phyloP scores from a whole-genome alignment of 2,329 filamentous ascomycete genomes.

The Zymoseptoria ardabiliae region DNA sequence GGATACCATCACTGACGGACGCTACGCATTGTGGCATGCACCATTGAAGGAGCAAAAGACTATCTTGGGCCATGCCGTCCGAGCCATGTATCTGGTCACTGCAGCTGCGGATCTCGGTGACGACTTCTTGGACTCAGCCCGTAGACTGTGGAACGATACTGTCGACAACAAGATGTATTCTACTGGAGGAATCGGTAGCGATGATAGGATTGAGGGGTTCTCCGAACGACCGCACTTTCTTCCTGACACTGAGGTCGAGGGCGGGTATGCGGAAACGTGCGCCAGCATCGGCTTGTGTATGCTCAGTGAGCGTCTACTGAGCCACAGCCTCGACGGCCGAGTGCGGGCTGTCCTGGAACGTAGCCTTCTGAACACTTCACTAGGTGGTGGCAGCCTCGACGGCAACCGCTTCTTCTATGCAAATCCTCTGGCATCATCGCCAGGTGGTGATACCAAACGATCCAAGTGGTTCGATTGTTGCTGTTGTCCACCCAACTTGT shows the following conservation, averaged over 20 bases:
- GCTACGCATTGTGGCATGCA: slow-evolving; percentile 1
- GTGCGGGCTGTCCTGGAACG: slow-evolving; percentile 3
- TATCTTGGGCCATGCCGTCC: slow-evolving; percentile 1
- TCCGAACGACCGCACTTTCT: slow-evolving; percentile 2
- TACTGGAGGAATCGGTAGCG: slow-evolving; percentile 3
- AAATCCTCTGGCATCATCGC: background rate
- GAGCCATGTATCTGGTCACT: slow-evolving; percentile 5
- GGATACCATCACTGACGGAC: slow-evolving; percentile 1
- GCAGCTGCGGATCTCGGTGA: slow-evolving; percentile 3
- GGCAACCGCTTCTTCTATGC: slow-evolving; percentile 1
- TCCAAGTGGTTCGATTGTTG: slow-evolving; percentile 1
- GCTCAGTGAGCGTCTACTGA: slow-evolving; percentile 1
- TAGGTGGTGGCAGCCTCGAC: background rate
- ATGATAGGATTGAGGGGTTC: background rate
- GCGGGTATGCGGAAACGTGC: slow-evolving; percentile 4
- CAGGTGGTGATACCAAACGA: background rate
- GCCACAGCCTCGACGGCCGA: background rate
- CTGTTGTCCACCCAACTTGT: slow-evolving; percentile 4
- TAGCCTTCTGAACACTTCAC: slow-evolving; percentile 1
- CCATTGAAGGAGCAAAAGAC: slow-evolving; percentile 2
- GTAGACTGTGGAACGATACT: slow-evolving; percentile 2
- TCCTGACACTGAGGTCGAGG: slow-evolving; percentile 1
- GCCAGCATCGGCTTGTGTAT: slow-evolving; percentile 3
- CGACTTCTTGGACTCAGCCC: background rate
- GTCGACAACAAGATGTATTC: slow-evolving; percentile 3